A percentile compares a stretch with the other conserved stretches of the same genome.
phyloP scores from a whole-genome alignment of 1,284 basidiomycete genomes.

The Leccinum griseonigrum region DNA sequence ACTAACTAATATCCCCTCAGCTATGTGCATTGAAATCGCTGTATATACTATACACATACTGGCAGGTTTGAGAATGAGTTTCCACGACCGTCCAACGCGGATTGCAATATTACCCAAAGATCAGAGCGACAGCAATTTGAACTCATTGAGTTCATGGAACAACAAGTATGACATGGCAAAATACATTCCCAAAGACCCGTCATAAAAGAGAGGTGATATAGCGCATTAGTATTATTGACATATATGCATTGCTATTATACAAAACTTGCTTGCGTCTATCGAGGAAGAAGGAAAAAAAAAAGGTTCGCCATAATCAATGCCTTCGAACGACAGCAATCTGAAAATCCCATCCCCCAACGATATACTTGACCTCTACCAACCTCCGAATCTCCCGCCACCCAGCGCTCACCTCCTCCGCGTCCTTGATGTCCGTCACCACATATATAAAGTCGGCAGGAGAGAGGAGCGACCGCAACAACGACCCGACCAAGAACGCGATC shows the following conservation, averaged over 20 bases:
- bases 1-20: too few relatives aligned
- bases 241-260: slow-evolving; percentile 17
- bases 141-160: too few relatives aligned
- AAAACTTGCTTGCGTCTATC: slow-evolving; percentile 9
- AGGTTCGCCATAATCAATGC: slow-evolving; percentile 42
- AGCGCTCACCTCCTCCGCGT: slow-evolving; percentile 46
- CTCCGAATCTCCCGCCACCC: slow-evolving; percentile 84
- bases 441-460: slow-evolving; percentile 92
- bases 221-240: neutral
- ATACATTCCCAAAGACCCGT: neutral
- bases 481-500: slow-evolving; percentile 90
- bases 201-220: neutral
- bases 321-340: slow-evolving; percentile 76
- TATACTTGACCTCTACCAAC: slow-evolving; percentile 75
- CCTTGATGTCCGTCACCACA: slow-evolving; percentile 56
- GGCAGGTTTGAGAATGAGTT: too few relatives aligned
- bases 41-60: too few relatives aligned
- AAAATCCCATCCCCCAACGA: slow-evolving; percentile 78
- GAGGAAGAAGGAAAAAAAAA: neutral
- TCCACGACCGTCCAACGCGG: too few relatives aligned
- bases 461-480: slow-evolving; percentile 81
- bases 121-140: too few relatives aligned
- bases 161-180: neutral
- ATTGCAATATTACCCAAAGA: too few relatives aligned
- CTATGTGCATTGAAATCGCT: too few relatives aligned